Base-by-base conservation (phyloP, 164 flowering plant genomes). In the Stephania yunnanensis region DNA sequence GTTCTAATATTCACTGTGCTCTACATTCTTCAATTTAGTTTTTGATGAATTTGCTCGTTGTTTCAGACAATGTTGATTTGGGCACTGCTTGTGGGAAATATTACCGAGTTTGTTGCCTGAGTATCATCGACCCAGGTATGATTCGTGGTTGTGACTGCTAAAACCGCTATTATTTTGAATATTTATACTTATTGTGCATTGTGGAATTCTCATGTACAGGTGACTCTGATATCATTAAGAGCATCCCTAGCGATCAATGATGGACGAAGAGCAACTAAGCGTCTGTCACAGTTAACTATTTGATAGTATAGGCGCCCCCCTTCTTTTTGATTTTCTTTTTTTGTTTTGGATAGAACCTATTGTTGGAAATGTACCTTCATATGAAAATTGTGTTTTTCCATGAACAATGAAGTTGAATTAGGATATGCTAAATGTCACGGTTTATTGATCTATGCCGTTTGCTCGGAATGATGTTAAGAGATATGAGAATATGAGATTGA, bases 81-180 rank as follows among this genome's bases (percentile, higher is more conserved):
- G 90, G 90, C 10, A 87, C 90, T 12, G 89, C 89, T 30, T 87
- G 89, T 70, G 89, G 89, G 0, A 87, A 86, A 68, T 86, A 86
- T 72, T 88, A 61, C 76, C 74, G 90, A 73, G 90, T 88, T 0
- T 84, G 83, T 48, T 88, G 89, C 81, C 87, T 88, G 46, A 85
- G 88, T 75, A 83, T 88, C 58, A 78, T 83, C 46, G 89, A 86
- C 69, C 87, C 90, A 45, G 15, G 71, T 69, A 71, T 31, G 12
- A 20, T n/a, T 15, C 13, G 15, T 50, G 11, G 55, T 10, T 50
- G 55, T 50, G 9, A 9, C 15, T 50, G 13, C 55, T 50, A 50
- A 50, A 50, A 50, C 55, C 9, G 15, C 55, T 50, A 15, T 50
- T 50, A 8, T 50, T 50, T 10, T 50, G 15, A 50, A 2, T 36